These are phyloP conservation scores for Pleurotus salmoneostramineus DNA, from an alignment of 768 basidiomycete genomes.

Conservation along the genomic window DNA sequence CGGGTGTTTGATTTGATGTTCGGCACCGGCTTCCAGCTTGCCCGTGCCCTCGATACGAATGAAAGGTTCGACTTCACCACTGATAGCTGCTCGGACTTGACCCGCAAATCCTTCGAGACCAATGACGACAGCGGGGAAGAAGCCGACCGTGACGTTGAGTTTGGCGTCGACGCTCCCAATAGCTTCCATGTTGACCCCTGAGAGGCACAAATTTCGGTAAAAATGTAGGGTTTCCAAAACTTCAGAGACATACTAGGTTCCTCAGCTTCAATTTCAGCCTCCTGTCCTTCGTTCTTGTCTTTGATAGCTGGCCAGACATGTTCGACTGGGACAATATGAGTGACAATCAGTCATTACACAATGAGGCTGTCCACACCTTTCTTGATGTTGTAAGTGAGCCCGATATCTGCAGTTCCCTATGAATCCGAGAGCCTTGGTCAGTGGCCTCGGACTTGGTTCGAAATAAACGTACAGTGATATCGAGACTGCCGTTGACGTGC, in stretches of 20 bases:
- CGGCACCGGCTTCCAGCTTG: background rate
- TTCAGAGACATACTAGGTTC: background rate
- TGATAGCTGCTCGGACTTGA: background rate
- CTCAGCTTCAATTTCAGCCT: background rate
- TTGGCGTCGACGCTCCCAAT: background rate
- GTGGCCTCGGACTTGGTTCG: background rate
- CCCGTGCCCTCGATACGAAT: background rate
- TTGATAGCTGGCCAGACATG: conserved; percentile 3
- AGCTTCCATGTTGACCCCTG: background rate
- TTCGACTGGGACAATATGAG: background rate
- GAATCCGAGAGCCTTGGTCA: background rate
- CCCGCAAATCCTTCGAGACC: conserved; percentile 6
- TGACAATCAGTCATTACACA: background rate
- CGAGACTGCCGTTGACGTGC: background rate
- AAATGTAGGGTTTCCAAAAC: background rate
- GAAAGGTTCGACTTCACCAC: background rate
- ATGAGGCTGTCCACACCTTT: background rate
- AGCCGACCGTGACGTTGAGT: background rate
- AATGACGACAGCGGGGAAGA: background rate
- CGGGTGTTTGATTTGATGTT: background rate
- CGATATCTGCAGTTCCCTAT: conserved; percentile 4
- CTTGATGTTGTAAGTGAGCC: conserved; percentile 3
- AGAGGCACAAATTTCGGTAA: background rate
- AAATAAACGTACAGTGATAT: background rate
- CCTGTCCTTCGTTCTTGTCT: background rate